Evolutionary conservation across 495 filamentous ascomycete species (phyloP).

Genomic region (Aspergillus avenaceus): DNA sequence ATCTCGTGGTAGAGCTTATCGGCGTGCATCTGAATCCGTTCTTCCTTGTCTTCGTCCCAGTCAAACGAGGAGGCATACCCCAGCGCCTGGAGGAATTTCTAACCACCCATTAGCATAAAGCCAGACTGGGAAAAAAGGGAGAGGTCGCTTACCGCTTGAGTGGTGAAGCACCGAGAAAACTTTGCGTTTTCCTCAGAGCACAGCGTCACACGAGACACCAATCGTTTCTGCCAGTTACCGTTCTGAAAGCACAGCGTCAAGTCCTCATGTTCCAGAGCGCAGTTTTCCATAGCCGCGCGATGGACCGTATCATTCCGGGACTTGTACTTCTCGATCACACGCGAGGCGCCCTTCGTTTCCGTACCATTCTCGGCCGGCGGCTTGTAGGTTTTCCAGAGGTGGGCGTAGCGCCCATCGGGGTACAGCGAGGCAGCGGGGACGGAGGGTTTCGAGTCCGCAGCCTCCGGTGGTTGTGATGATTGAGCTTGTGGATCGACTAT

Average conservation of each 20-base stretch:
- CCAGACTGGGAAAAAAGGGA: background rate
- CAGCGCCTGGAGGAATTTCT: conserved; percentile 84
- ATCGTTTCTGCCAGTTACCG: conserved; percentile 48
- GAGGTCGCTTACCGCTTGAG: conserved; percentile 63
- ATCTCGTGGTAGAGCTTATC: conserved; percentile 84
- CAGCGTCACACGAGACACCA: conserved; percentile 58
- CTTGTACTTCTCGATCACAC: conserved; percentile 80
- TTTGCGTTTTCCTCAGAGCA: conserved; percentile 65
- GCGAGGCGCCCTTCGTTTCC: conserved; percentile 53
- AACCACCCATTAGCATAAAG: conserved; percentile 1
- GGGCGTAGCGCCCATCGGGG: conserved; percentile 84
- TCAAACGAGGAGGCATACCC: conserved; percentile 74
- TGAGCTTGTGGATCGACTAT: conserved; percentile 11
- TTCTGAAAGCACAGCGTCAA: conserved; percentile 70
- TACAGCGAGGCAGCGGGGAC: conserved; percentile 57
- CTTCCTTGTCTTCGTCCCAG: conserved; percentile 64
- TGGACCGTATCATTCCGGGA: conserved; percentile 74
- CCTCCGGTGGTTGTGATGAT: conserved; percentile 15
- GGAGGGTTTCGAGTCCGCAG: conserved; percentile 35
- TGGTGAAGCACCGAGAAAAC: conserved; percentile 77
- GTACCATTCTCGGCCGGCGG: conserved; percentile 59
- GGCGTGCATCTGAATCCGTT: conserved; percentile 93
- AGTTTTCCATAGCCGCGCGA: conserved; percentile 86
- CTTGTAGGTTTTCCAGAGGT: conserved; percentile 88
- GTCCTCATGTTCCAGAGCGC: conserved; percentile 74